These are phyloP conservation scores for Phalaenopsis hybrid DNA, from an alignment of 116 monocot species.

Conservation along the genomic window DNA sequence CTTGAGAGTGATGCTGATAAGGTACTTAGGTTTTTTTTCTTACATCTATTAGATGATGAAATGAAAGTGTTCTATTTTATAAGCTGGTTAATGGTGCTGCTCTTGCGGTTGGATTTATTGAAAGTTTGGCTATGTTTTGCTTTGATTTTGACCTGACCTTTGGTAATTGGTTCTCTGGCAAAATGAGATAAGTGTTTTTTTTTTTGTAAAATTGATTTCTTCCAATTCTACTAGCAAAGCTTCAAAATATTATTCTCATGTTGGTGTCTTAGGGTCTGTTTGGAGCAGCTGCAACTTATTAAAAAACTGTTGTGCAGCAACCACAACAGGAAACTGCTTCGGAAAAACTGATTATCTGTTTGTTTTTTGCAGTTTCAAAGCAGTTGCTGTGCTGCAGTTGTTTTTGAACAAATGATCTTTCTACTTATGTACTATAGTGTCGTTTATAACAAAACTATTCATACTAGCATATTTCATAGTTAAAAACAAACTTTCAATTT, in stretches of 20 bases:
- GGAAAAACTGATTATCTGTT: no score
- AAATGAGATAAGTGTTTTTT: neutral
- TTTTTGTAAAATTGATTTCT: neutral
- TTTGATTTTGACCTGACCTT: no score
- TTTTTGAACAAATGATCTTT: no score
- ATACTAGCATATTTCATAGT: no score
- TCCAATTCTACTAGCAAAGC: neutral
- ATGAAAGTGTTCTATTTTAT: neutral
- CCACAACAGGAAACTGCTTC: no score
- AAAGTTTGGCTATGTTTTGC: neutral
- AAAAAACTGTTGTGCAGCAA: no score
- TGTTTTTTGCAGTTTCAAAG: no score
- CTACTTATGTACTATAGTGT: no score
- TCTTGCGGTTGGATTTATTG: neutral
- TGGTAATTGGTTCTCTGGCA: neutral
- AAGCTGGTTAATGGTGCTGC: neutral
- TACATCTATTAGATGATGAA: neutral
- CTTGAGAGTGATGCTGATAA: conserved; percentile 3
- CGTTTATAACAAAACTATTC: no score
- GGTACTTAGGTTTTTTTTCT: neutral
- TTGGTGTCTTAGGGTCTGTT: neutral
- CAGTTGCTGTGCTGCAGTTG: no score
- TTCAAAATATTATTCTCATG: neutral
- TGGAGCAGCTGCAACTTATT: no score
- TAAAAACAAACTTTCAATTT: no score